Percentiles rank a stretch among this genome's conserved stretches.
phyloP scores from a whole-genome alignment of 2,329 filamentous ascomycete species.

The Fusarium pseudoanthophilum region DNA sequence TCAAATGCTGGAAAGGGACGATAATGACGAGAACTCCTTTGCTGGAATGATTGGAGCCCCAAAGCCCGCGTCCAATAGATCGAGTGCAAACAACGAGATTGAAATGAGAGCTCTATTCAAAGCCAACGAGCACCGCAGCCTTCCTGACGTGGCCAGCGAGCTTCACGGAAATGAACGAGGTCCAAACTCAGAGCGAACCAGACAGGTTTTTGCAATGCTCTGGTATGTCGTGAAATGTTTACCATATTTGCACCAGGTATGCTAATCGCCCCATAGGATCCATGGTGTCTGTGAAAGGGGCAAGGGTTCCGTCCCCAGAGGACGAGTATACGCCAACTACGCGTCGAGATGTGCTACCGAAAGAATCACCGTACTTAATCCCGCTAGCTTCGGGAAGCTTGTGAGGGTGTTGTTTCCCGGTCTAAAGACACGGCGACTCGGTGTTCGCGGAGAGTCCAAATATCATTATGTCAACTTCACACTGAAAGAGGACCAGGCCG shows the following conservation, averaged over 20 bases:
- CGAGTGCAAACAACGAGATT: conserved; percentile 82
- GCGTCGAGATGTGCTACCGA: conserved; percentile 92
- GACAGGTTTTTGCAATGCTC: conserved; percentile 89
- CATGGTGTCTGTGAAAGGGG: conserved; percentile 77
- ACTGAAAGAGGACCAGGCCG: conserved; percentile 66
- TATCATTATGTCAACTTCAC: conserved; percentile 89
- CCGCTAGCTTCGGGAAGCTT: conserved; percentile 96
- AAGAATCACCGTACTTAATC: conserved; percentile 93
- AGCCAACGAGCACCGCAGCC: conserved; percentile 72
- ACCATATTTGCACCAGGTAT: conserved; percentile 18
- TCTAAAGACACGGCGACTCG: conserved; percentile 89
- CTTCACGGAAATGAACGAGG: conserved; percentile 83
- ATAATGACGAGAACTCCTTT: conserved; percentile 67
- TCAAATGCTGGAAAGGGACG: conserved; percentile 70
- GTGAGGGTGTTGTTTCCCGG: conserved; percentile 96
- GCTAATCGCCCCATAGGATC: conserved; percentile 64
- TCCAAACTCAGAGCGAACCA: conserved; percentile 82
- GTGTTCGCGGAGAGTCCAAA: conserved; percentile 95
- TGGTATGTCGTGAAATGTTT: conserved; percentile 66
- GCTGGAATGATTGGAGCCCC: conserved; percentile 57
- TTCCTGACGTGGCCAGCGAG: conserved; percentile 79
- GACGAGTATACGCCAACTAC: conserved; percentile 95
- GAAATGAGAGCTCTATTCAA: conserved; percentile 81
- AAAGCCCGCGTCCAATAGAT: conserved; percentile 69
- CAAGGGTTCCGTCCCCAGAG: conserved; percentile 88